A percentile compares a stretch with the other conserved stretches of the same genome.
These are phyloP conservation scores for Syzygium oleosum DNA, from an alignment of 345 rosid genomes.

Conservation along the genomic window DNA sequence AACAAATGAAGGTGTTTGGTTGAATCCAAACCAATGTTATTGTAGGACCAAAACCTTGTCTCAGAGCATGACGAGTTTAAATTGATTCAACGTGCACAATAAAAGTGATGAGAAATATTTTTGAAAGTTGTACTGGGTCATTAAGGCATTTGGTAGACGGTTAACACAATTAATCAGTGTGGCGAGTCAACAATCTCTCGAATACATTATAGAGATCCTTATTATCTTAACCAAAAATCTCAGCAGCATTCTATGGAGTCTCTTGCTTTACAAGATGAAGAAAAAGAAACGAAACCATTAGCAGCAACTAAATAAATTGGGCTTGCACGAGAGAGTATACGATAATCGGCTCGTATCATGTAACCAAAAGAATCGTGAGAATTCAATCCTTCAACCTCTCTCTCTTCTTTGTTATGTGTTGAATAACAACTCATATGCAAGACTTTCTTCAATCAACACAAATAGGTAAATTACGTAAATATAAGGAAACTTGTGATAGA, in stretches of 20 bases:
- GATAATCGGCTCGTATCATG: slow-evolving; percentile 56
- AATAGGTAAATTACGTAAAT: not conserved
- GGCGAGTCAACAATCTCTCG: slow-evolving; percentile 72
- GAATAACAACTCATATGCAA: not conserved
- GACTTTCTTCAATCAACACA: not conserved
- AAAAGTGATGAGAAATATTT: not conserved
- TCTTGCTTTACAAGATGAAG: slow-evolving; percentile 33
- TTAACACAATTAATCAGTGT: slow-evolving; percentile 22
- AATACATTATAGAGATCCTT: slow-evolving; percentile 72
- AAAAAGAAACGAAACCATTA: not conserved
- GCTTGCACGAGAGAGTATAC: slow-evolving; percentile 12
- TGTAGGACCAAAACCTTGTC: not conserved
- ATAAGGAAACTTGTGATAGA: not conserved
- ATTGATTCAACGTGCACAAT: not conserved
- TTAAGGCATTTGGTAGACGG: not conserved
- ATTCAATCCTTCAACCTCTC: not conserved
- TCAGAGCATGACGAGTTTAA: not conserved
- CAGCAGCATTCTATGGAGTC: slow-evolving; percentile 77
- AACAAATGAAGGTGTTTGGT: not conserved
- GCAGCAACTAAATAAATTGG: not conserved
- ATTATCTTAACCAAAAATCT: slow-evolving; percentile 73
- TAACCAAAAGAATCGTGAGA: not conserved
- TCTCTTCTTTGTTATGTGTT: not conserved
- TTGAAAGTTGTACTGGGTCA: not conserved
- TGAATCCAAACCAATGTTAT: not conserved